phyloP scores from a whole-genome alignment of 2,329 filamentous ascomycete species.

The Graphilbum sp. region DNA sequence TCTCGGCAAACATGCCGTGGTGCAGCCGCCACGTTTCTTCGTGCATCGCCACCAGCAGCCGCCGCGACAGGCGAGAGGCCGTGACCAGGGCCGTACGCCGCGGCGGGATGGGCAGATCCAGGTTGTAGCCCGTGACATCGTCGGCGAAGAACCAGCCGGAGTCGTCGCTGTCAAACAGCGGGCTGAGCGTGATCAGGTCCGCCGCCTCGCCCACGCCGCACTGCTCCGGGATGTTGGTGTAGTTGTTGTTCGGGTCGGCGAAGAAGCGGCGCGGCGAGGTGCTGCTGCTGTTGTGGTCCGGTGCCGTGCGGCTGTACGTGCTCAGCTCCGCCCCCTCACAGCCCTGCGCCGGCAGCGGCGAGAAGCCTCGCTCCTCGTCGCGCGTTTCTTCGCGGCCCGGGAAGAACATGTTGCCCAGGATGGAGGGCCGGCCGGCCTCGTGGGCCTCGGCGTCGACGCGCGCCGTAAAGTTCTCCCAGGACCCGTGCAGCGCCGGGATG shows the following conservation, averaged over 20 bases:
- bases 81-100: conserved; percentile 58
- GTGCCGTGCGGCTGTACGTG: conserved; percentile 5
- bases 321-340: conserved; percentile 32
- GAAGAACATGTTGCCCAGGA: conserved; percentile 53
- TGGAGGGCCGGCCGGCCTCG: conserved; percentile 29
- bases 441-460: conserved; percentile 47
- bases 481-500: conserved; percentile 51
- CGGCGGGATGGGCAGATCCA: conserved; percentile 35
- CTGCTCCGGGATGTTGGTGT: conserved; percentile 16
- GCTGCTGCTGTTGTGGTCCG: conserved; percentile 3
- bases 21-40: conserved; percentile 50
- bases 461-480: conserved; percentile 54
- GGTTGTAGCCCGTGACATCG: conserved; percentile 54
- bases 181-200: conserved; percentile 63
- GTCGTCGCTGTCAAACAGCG: conserved; percentile 53
- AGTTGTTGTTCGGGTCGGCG: conserved; percentile 8
- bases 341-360: conserved; percentile 32
- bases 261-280: conserved; percentile 5
- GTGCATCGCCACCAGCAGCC: conserved; percentile 57
- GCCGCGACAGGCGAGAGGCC: conserved; percentile 48
- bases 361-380: conserved; percentile 34
- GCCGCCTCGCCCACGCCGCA: conserved; percentile 59
- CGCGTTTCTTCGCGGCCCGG: conserved; percentile 28
- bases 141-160: conserved; percentile 59
- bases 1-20: conserved; percentile 63